Conservation (phyloP, 176 grass and related monocot genomes). For the Oryza rufipogon region DNA sequence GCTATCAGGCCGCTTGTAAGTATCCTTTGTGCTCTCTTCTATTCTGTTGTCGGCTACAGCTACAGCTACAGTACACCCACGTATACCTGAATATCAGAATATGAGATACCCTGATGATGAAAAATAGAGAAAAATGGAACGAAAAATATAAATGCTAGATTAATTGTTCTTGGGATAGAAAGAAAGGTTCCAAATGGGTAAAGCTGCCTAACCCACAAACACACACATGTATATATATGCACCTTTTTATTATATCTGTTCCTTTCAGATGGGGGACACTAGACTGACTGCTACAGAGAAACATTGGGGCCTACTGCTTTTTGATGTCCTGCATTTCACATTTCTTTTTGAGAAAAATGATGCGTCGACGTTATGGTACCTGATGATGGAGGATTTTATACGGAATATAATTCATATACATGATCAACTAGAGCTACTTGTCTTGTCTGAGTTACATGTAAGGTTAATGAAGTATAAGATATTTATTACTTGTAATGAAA, state of each 20-base stretch:
- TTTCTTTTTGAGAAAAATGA: neutral
- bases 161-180: slow-evolving; percentile 12
- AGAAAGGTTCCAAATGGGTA: slow-evolving; percentile 17
- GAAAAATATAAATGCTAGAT: neutral
- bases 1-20: neutral
- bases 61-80: neutral
- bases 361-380: neutral
- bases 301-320: neutral
- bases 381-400: neutral
- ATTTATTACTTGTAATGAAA: too few species aligned
- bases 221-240: neutral
- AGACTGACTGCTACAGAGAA: neutral
- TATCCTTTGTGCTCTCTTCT: neutral
- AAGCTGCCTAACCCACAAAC: neutral
- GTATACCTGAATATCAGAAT: neutral
- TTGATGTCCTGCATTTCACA: neutral
- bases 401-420: too few species aligned
- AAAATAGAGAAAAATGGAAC: neutral
- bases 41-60: neutral
- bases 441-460: neutral
- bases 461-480: too few species aligned
- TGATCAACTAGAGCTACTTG: neutral
- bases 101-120: neutral
- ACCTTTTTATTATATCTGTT: neutral
- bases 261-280: neutral